Evolutionary conservation across 495 filamentous ascomycete species (phyloP).

Genomic region (Aspergillus coremiiformis): DNA sequence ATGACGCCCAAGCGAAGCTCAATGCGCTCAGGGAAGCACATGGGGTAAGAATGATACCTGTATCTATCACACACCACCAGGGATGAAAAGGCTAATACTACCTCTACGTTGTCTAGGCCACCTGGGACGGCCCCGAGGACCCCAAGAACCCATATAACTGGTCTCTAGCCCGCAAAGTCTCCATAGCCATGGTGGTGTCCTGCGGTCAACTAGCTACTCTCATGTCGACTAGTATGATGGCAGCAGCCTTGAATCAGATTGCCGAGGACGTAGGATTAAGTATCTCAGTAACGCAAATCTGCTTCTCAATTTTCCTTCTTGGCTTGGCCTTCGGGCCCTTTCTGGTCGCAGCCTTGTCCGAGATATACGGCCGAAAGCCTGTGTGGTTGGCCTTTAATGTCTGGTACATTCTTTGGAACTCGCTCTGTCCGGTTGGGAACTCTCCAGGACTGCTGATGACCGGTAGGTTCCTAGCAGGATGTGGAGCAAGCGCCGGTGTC

Average conservation of each 20-base stretch:
- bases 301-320: background rate
- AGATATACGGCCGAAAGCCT: background rate
- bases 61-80: background rate
- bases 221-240: conserved; percentile 4
- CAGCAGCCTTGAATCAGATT: background rate
- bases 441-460: background rate
- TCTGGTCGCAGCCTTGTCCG: background rate
- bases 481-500: background rate
- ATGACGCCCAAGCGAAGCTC: background rate
- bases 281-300: background rate
- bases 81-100: background rate
- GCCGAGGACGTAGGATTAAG: background rate
- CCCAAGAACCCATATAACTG: conserved; percentile 1
- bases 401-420: conserved; percentile 2
- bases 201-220: background rate
- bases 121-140: conserved; percentile 1
- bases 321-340: background rate
- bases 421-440: background rate
- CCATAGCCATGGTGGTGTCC: background rate
- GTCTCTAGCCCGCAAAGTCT: background rate
- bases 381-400: background rate
- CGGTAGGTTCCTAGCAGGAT: background rate
- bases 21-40: background rate
- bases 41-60: background rate
- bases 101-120: background rate